A percentile compares a stretch with the other conserved stretches of the same genome.
Evolutionary conservation across 1,139 yeast genomes (phyloP).

Genomic region (Yamadazyma oceani): DNA sequence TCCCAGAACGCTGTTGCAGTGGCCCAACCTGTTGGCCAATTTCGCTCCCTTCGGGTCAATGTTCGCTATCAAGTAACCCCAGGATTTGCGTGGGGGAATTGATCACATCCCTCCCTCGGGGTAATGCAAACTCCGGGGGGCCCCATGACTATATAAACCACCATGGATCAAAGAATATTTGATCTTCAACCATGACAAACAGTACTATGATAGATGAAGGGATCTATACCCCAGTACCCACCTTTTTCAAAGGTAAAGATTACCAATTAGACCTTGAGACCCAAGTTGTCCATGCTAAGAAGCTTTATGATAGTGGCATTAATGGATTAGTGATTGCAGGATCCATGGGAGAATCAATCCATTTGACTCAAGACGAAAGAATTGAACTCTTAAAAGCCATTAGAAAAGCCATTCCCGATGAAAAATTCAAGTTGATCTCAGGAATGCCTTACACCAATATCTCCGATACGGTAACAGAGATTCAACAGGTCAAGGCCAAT

Average conservation of each 20-base stretch:
- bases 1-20: too few relatives aligned
- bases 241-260: slow-evolving; percentile 44
- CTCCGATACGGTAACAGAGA: slow-evolving; percentile 32
- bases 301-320: slow-evolving; percentile 41
- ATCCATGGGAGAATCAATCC: slow-evolving; percentile 45
- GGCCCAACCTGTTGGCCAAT: too few relatives aligned
- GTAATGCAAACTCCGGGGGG: background rate
- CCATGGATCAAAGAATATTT: too few relatives aligned
- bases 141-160: background rate
- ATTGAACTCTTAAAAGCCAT: slow-evolving; percentile 22
- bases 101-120: background rate
- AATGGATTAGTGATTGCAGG: slow-evolving; percentile 49
- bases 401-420: slow-evolving; percentile 27
- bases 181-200: slow-evolving; percentile 1
- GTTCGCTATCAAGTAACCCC: background rate
- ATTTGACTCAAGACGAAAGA: slow-evolving; percentile 36
- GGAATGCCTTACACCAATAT: slow-evolving; percentile 35
- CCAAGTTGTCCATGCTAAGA: slow-evolving; percentile 43
- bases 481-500: slow-evolving; percentile 22
- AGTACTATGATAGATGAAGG: slow-evolving; percentile 22
- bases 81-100: slow-evolving; percentile 1
- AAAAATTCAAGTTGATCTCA: slow-evolving; percentile 29
- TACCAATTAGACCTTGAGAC: slow-evolving; percentile 42
- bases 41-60: too few relatives aligned
- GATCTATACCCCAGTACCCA: slow-evolving; percentile 49